phyloP scores from a whole-genome alignment of 78 protist species.

The Ministeria vibrans region DNA sequence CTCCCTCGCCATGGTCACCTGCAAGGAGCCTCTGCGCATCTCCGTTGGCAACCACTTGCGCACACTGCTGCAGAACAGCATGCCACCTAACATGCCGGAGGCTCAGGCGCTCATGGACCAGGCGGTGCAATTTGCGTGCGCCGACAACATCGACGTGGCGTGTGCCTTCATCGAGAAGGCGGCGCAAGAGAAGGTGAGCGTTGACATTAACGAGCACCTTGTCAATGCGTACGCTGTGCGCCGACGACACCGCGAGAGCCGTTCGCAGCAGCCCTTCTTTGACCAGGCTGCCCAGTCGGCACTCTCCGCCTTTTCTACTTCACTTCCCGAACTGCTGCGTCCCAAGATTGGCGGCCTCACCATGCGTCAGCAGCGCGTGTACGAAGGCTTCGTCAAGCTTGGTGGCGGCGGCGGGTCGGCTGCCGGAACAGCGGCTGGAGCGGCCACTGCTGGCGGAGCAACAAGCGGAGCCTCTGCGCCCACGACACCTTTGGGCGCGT shows the following conservation, averaged over 20 bases:
- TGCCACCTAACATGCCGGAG: neutral
- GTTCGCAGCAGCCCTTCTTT: slow-evolving; percentile 39
- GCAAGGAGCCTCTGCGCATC: slow-evolving; percentile 86
- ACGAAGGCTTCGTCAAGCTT: slow-evolving; percentile 71
- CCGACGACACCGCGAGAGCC: slow-evolving; percentile 44
- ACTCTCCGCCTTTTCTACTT: no score
- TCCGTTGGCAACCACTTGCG: slow-evolving; percentile 47
- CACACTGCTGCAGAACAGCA: slow-evolving; percentile 11
- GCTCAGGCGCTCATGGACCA: slow-evolving; percentile 27
- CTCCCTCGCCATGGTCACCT: slow-evolving; percentile 83
- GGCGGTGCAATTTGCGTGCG: slow-evolving; percentile 43
- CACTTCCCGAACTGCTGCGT: slow-evolving; percentile 76
- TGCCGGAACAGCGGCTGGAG: neutral
- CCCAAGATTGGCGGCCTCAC: slow-evolving; percentile 70
- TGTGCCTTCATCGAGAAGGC: slow-evolving; percentile 78
- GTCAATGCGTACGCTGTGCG: slow-evolving; percentile 42
- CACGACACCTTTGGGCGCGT: no score
- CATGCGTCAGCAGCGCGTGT: slow-evolving; percentile 53
- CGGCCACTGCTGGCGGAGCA: neutral
- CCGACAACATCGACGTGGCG: slow-evolving; percentile 83
- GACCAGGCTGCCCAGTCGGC: slow-evolving; percentile 24
- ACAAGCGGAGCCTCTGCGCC: no score
- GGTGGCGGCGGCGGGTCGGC: neutral
- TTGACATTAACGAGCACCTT: slow-evolving; percentile 70
- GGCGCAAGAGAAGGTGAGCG: slow-evolving; percentile 60